phyloP scores from a whole-genome alignment of 148 eudicot genomes.

The Suaeda aralocaspica region DNA sequence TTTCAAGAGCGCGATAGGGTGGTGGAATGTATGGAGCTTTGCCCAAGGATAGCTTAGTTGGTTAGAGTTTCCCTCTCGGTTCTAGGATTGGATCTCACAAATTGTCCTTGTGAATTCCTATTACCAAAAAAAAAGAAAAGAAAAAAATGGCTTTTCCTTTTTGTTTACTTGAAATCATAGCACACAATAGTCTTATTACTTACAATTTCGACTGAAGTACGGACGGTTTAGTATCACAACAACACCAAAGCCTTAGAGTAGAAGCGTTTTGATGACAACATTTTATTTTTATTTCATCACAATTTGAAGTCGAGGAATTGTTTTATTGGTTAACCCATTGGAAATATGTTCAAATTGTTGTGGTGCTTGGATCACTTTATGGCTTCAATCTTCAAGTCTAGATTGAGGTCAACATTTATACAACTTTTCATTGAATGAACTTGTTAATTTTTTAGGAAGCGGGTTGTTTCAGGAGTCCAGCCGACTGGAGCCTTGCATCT shows the following conservation, averaged over 20 bases:
- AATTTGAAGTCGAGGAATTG: neutral
- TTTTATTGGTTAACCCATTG: neutral
- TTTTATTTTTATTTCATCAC: neutral
- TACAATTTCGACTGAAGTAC: too few relatives aligned
- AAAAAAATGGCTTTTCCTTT: neutral
- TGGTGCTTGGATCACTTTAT: neutral
- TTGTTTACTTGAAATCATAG: neutral
- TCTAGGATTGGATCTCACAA: too few relatives aligned
- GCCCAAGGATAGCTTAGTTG: too few relatives aligned
- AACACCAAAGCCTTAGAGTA: neutral
- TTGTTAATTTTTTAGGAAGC: slow-evolving; percentile 49
- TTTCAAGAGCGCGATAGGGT: neutral
- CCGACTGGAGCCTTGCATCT: slow-evolving; percentile 93
- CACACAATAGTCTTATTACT: too few relatives aligned
- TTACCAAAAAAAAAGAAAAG: too few relatives aligned
- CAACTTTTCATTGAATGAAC: slow-evolving; percentile 15
- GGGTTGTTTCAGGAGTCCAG: slow-evolving; percentile 97
- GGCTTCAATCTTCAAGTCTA: neutral
- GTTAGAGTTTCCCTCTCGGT: too few relatives aligned
- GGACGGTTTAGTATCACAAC: too few relatives aligned
- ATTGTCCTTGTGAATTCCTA: too few relatives aligned
- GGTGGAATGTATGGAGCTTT: neutral
- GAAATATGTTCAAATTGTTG: neutral
- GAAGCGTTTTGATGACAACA: neutral
- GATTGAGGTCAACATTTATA: slow-evolving; percentile 17